phyloP scores from a whole-genome alignment of 1,284 basidiomycete species.

The Cutaneotrichosporon sp. region DNA sequence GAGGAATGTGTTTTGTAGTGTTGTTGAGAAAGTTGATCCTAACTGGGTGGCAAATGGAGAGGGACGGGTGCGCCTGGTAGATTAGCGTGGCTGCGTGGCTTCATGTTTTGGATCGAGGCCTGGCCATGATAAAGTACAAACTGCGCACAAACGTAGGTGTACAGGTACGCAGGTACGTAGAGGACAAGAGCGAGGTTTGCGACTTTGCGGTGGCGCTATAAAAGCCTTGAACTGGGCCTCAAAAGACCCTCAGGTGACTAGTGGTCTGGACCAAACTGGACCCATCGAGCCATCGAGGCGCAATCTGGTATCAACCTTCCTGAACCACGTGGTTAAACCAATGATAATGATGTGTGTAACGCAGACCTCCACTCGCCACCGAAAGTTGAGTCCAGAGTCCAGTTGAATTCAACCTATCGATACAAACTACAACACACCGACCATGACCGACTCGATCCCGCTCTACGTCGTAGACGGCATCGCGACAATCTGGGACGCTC shows the following conservation, averaged over 20 bases:
- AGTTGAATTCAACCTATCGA: background rate
- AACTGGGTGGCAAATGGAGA: background rate
- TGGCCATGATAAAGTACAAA: too few relatives aligned
- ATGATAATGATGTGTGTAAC: background rate
- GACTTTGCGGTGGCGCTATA: too few relatives aligned
- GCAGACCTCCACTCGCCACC: conserved; percentile 3
- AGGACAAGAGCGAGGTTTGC: too few relatives aligned
- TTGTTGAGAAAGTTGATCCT: background rate
- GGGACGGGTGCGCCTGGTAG: background rate
- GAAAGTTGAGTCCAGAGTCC: background rate
- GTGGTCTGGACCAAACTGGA: background rate
- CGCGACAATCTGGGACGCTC: conserved; percentile 53
- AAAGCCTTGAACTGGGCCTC: too few relatives aligned
- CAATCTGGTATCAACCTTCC: background rate
- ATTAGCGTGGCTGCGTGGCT: background rate
- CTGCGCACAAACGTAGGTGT: too few relatives aligned
- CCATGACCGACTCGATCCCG: conserved; percentile 31
- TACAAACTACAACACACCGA: background rate
- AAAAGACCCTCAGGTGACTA: background rate
- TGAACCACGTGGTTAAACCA: background rate
- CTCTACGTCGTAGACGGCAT: conserved; percentile 50
- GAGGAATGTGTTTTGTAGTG: background rate
- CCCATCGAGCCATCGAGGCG: background rate
- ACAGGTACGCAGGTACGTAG: too few relatives aligned
- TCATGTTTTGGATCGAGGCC: too few relatives aligned